Base-by-base conservation (phyloP, 2,329 filamentous ascomycete species). In the Fusarium dlaminii region DNA sequence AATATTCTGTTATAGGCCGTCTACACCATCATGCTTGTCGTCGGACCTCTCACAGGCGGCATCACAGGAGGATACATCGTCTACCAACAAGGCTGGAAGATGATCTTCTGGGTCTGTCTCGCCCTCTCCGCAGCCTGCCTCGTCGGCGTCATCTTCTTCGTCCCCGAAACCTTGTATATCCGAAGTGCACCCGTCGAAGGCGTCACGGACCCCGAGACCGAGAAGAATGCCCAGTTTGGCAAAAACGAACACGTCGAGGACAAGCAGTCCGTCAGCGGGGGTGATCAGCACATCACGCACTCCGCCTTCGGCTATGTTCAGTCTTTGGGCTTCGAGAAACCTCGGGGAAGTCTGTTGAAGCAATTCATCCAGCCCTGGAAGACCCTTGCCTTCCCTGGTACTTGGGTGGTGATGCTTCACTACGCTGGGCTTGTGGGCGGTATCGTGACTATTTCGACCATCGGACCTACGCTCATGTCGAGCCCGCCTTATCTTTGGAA, bases 361-460 rank as follows among this genome's bases (percentile, higher is more conserved):
- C 67, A 61, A 10, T 24, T 66, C 4, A 34, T 76, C 7, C 66
- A 56, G 7, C 74, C 72, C 0, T 76, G 74, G 72, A 61, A 62
- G 29, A 76, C 74, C 0, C 57, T 72, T 3, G 64, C 61, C 1
- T 75, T 84, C 1, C 82, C 82, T 0, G 80, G 80, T 0, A 80
- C 79, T 1, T 83, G 81, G 82, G 72, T 84, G 1, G 79, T 82
- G 3, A 83, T 81, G 77, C 64, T 83, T 6, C 82, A 83, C 55
- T 84, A 83, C 36, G 81, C 80, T 15, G 81, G 81, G 0, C 74
- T 84, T 0, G 80, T 84, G 1, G 82, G 82, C 6, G 79, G 79
- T 6, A 77, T 81, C 6, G 78, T 82, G 3, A 80, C 82, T 2
- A 79, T 84, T 6, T 82, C 81, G 0, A 80, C 80, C 4, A 76